These are phyloP conservation scores for Chloranthus sessilifolius DNA, from an alignment of 164 flowering plant species.

Conservation along the genomic window DNA sequence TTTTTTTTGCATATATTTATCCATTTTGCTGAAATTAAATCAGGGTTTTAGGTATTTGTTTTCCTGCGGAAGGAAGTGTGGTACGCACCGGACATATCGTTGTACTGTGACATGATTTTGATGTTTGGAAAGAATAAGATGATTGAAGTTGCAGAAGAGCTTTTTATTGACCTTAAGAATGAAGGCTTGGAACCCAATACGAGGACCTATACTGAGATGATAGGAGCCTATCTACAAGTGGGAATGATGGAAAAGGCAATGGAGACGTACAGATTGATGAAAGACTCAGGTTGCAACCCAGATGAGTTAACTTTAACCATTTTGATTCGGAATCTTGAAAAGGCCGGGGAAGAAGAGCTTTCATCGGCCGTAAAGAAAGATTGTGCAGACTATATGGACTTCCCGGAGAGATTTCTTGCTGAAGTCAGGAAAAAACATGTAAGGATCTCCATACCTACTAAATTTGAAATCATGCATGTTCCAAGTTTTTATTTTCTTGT, in stretches of 20 bases:
- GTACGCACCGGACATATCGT: constrained; percentile 52
- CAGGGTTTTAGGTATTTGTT: constrained; percentile 48
- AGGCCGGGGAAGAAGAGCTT: constrained; percentile 57
- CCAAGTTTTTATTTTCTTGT: not conserved
- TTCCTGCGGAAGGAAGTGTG: constrained; percentile 49
- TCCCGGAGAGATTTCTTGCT: constrained; percentile 50
- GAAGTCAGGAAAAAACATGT: constrained; percentile 45
- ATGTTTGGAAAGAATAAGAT: constrained; percentile 58
- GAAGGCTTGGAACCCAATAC: constrained; percentile 66
- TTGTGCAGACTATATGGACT: constrained; percentile 44
- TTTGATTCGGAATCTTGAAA: constrained; percentile 67
- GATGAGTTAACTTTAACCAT: constrained; percentile 65
- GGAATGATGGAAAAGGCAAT: constrained; percentile 61
- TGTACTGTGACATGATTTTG: constrained; percentile 53
- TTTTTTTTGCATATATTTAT: too few relatives aligned
- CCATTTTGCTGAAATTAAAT: not conserved
- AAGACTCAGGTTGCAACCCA: constrained; percentile 59
- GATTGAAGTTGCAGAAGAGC: constrained; percentile 50
- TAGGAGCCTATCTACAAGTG: constrained; percentile 60
- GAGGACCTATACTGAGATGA: constrained; percentile 67
- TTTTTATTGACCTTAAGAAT: constrained; percentile 39
- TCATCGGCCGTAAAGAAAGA: constrained; percentile 50
- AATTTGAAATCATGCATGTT: too few relatives aligned
- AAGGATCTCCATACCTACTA: constrained; percentile 14
- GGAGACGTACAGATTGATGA: constrained; percentile 53